Percentiles rank a stretch among this genome's conserved stretches.
These are phyloP conservation scores for Lactarius evosmus DNA, from an alignment of 768 basidiomycete species.

Conservation along the genomic window DNA sequence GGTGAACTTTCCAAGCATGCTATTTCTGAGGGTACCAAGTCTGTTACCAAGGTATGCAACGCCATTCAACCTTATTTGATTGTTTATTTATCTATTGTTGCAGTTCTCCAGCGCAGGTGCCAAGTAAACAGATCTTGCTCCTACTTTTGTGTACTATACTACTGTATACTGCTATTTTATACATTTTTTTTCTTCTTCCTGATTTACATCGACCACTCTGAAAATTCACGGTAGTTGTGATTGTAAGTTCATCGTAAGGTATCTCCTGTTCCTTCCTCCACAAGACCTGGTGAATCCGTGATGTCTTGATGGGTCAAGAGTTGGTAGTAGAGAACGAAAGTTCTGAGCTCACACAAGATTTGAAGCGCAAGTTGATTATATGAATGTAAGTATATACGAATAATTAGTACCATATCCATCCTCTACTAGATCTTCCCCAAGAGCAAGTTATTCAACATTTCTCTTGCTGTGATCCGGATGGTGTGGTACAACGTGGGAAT, in stretches of 20 bases:
- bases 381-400: neutral
- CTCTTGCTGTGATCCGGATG: conserved; percentile 68
- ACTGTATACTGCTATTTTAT: conserved; percentile 33
- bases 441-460: conserved; percentile 78
- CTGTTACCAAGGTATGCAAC: conserved; percentile 70
- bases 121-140: conserved; percentile 44
- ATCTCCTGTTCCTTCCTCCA: too few species aligned
- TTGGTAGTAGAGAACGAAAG: too few species aligned
- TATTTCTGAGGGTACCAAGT: conserved; percentile 92
- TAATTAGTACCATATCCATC: neutral
- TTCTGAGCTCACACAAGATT: too few species aligned
- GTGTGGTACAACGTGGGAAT: conserved; percentile 79
- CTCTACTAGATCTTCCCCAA: conserved; percentile 74
- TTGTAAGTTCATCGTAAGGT: too few species aligned
- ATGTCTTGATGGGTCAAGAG: too few species aligned
- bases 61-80: neutral
- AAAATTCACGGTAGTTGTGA: too few species aligned
- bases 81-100: conserved; percentile 17
- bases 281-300: too few species aligned
- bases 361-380: neutral
- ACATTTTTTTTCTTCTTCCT: conserved; percentile 12
- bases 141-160: conserved; percentile 28
- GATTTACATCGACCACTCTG: neutral
- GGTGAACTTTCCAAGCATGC: conserved; percentile 94
- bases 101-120: conserved; percentile 72